Evolutionary conservation across 1,139 yeast species (phyloP).

Genomic region (Yamadazyma conglobata): DNA sequence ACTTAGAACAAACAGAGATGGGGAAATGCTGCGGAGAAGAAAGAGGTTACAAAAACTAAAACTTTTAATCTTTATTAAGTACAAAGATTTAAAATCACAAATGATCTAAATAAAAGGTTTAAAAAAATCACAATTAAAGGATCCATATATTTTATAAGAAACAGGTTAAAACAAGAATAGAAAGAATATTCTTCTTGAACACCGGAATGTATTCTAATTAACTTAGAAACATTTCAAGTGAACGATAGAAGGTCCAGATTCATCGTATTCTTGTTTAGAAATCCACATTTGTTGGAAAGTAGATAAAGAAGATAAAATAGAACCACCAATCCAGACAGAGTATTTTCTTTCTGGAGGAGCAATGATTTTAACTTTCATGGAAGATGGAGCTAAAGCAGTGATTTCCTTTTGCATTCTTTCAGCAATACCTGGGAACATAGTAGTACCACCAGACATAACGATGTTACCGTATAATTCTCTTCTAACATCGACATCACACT

Average conservation of each 20-base stretch:
- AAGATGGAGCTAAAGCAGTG: conserved; percentile 98
- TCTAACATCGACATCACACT: conserved; percentile 99
- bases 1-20: too few species aligned
- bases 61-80: conserved; percentile 3
- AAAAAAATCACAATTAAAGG: conserved; percentile 3
- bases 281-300: conserved; percentile 99
- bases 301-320: conserved; percentile 95
- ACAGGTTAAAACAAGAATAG: conserved; percentile 3
- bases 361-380: conserved; percentile 98
- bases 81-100: conserved; percentile 4
- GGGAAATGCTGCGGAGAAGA: too few species aligned
- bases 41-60: too few species aligned
- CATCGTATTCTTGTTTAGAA: conserved; percentile 99
- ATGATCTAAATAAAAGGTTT: conserved; percentile 3
- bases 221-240: conserved; percentile 99
- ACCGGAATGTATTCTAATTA: too few species aligned
- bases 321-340: conserved; percentile 99
- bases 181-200: conserved; percentile 1
- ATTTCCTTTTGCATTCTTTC: conserved; percentile 99
- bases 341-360: conserved; percentile 99
- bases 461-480: conserved; percentile 98
- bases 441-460: conserved; percentile 99
- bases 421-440: conserved; percentile 99
- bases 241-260: conserved; percentile 99
- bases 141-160: conserved; percentile 5